Percentiles rank a stretch among this genome's conserved stretches.
Evolutionary conservation across 805 yeast genomes (phyloP).

Genomic region (Pichia exigua): DNA sequence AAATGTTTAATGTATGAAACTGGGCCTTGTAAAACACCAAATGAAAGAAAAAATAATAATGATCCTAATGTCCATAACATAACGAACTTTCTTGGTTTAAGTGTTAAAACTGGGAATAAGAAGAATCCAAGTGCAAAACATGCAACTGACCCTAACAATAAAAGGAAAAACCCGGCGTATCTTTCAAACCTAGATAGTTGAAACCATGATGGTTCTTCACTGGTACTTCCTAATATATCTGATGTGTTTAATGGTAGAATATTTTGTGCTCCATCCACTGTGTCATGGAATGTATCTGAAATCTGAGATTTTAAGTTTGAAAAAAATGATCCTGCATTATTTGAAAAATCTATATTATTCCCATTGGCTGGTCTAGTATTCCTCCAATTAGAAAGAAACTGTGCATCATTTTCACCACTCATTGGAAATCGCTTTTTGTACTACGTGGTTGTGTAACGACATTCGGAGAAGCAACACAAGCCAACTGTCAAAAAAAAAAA

Average conservation of each 20-base stretch:
- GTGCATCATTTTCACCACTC: conserved; percentile 16
- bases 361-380: conserved; percentile 10
- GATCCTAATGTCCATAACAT: conserved; percentile 89
- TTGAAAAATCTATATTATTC: conserved; percentile 4
- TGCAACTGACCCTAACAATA: conserved; percentile 66
- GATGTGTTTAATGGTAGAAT: conserved; percentile 57
- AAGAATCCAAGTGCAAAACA: conserved; percentile 80
- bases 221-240: conserved; percentile 33
- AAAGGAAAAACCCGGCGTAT: conserved; percentile 65
- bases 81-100: conserved; percentile 89
- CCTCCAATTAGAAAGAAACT: conserved; percentile 25
- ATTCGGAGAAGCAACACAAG: background rate
- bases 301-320: conserved; percentile 12
- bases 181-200: conserved; percentile 71
- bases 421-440: background rate
- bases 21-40: conserved; percentile 91
- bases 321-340: conserved; percentile 8
- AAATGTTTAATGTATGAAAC: conserved; percentile 69
- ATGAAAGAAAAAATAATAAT: conserved; percentile 74
- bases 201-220: conserved; percentile 73
- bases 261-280: conserved; percentile 49
- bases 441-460: background rate
- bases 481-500: background rate
- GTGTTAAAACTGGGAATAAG: conserved; percentile 80
- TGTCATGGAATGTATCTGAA: conserved; percentile 15